A percentile compares a stretch with the other conserved stretches of the same genome.
These are phyloP conservation scores for Dentipellis sp. DNA, from an alignment of 768 basidiomycete species.

Conservation along the genomic window DNA sequence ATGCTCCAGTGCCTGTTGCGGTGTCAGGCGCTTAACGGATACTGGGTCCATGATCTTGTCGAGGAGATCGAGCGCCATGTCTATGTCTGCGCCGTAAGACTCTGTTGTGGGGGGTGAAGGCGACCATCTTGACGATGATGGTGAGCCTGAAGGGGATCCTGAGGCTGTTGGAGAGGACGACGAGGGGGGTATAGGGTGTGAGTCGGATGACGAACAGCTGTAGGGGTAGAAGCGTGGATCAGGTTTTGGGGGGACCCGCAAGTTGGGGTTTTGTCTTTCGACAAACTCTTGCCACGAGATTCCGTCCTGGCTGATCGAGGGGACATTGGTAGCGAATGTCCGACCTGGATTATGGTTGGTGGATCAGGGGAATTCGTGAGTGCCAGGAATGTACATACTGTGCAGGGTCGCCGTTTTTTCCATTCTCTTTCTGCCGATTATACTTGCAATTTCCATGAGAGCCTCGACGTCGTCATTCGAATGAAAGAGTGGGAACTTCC, in stretches of 20 bases:
- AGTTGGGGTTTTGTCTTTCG: slow-evolving; percentile 63
- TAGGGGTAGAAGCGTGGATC: slow-evolving; percentile 51
- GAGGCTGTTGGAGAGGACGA: slow-evolving; percentile 16
- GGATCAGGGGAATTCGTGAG: not conserved
- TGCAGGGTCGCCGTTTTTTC: slow-evolving; percentile 83
- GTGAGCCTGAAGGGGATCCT: slow-evolving; percentile 16
- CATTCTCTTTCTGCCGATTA: slow-evolving; percentile 77
- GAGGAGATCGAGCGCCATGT: slow-evolving; percentile 66
- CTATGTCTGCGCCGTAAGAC: slow-evolving; percentile 45
- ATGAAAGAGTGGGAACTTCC: slow-evolving; percentile 91
- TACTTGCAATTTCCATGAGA: slow-evolving; percentile 85
- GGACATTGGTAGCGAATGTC: slow-evolving; percentile 84
- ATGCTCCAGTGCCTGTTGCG: slow-evolving; percentile 68
- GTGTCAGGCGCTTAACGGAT: slow-evolving; percentile 68
- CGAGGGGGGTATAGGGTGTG: slow-evolving; percentile 15
- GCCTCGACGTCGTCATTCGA: slow-evolving; percentile 93
- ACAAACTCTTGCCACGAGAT: slow-evolving; percentile 69
- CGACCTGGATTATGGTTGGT: slow-evolving; percentile 47
- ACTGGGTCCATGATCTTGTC: slow-evolving; percentile 69
- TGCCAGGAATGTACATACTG: slow-evolving; percentile 37
- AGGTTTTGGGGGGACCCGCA: slow-evolving; percentile 41
- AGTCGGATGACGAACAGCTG: slow-evolving; percentile 20
- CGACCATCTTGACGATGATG: slow-evolving; percentile 12
- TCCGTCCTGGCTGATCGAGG: slow-evolving; percentile 59
- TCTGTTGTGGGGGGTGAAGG: slow-evolving; percentile 24